Evolutionary conservation across 768 basidiomycete genomes (phyloP), one percentile per base, ranked within the genome.

Genomic region (Lactifluus subvellereus): DNA sequence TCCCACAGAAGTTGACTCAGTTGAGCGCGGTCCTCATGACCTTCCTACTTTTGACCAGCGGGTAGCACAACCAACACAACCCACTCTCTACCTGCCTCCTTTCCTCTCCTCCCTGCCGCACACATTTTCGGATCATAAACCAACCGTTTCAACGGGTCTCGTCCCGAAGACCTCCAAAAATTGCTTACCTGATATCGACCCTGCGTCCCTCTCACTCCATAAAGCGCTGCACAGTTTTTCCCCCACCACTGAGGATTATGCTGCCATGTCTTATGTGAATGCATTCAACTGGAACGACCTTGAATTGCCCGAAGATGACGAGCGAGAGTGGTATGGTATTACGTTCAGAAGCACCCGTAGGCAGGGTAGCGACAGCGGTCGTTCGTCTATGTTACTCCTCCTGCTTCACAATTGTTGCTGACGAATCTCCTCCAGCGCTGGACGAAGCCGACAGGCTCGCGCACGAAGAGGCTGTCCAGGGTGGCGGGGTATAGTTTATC

Each of bases 281-380:
- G 89, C 91, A 2, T 98, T 98, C 79, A 97, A 97, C 73, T 98
- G 94, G 94, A 69, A 73, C 18, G 81, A 88, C 50, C 77, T 96
- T 2, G 70, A 72, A 4, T 78, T 96, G 14, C 87, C 88, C 2
- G 76, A 76, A 56, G 81, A 87, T 3, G 84, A 89, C 51, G 89
- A 90, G 67, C 77, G 91, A 43, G 90, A 93, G 61, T 97, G 90
- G 92, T 98, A 96, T 71, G 86, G 86, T 64, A 96, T 98, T 11
- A 91, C 85, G 16, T 98, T 98, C 74, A 81, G 92, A 13, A 91
- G 88, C 66, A 83, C 82, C 67, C 81, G 95, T 32, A 86, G 84
- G 69, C 74, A 77, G 8, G 89, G 84, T 27, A 88, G 87, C 67
- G 85, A 93, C 64, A 81, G 83, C 22, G 79, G 76, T 64, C 77